Conservation (phyloP, 176 grass and related monocot species). For the Neostapfia colusana region DNA sequence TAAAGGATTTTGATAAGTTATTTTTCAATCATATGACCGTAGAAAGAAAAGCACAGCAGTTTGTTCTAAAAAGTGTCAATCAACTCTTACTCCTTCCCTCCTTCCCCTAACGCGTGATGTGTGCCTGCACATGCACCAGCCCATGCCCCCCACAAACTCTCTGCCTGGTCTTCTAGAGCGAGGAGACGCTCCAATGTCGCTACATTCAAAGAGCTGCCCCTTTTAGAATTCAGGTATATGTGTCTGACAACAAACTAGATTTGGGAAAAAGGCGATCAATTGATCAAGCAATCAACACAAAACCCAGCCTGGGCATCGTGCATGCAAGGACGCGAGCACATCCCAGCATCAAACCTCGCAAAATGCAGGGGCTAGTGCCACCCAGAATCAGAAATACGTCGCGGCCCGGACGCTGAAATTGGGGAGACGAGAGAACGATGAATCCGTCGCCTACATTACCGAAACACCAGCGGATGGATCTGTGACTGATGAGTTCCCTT, state of each 20-base stretch:
- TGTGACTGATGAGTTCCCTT: neutral
- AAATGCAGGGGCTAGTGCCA: neutral
- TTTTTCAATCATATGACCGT: neutral
- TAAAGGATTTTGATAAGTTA: neutral
- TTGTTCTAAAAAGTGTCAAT: neutral
- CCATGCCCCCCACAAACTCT: neutral
- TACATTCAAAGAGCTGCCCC: neutral
- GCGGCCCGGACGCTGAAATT: neutral
- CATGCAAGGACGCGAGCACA: neutral
- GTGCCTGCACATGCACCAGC: neutral
- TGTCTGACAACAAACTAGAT: neutral
- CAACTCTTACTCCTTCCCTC: neutral
- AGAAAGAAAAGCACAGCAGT: too few species aligned
- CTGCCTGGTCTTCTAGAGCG: neutral
- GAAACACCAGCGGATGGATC: neutral
- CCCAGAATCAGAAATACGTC: neutral
- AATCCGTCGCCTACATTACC: too few species aligned
- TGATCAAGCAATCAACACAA: neutral
- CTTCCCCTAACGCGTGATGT: neutral
- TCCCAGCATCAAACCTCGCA: neutral
- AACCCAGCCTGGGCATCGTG: neutral
- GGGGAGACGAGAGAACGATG: neutral
- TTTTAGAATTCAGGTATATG: neutral
- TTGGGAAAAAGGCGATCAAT: neutral
- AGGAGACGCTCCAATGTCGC: neutral